Base-by-base conservation (phyloP, 2,329 filamentous ascomycete genomes). In the Plectosphaerella cucumerina region DNA sequence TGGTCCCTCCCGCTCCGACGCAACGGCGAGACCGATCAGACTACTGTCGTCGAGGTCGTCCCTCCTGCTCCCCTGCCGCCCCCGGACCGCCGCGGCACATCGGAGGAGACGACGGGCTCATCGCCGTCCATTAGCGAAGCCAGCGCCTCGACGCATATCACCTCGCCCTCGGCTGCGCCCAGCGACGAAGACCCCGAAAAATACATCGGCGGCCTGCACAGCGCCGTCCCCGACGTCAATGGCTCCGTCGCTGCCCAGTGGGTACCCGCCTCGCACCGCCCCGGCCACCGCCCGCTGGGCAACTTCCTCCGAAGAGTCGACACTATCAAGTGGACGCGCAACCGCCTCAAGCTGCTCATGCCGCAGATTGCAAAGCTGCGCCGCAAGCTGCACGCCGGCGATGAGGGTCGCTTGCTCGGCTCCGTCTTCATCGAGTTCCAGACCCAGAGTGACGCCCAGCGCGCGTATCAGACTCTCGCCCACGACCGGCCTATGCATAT, bases 391-490 rank as follows among this genome's bases (percentile, higher is more conserved):
- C 78, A 79, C 37, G 71, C 77, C 12, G 84, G 87, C 46, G 79
- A 89, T 55, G 55, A 57, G 6, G 85, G 77, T 21, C 76, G 81
- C 49, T 78, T 80, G 57, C 74, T 86, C 49, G 82, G 82, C 48
- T 86, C 91, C 3, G 87, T 94, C n/a, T 97, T 99, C 61, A 89
- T 99, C 56, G 92, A 97, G 64, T 99, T 96, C 63, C 80, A 82
- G 56, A 84, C 81, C 4, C 89, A 96, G 64, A 80, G 85, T 21
- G 89, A 90, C 53, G 94, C 94, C 9, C 93, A 99, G 67, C 76
- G 80, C 51, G 92, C 93, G 21, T 96, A 81, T 68, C 92, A 97
- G 68, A 86, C 84, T 18, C 76, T 95, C 23, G 82, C 90, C 6
- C 89, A 94, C 69, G 89, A 94, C 65, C 82, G 89, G 50, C 85